Conservation (phyloP, 2,329 filamentous ascomycete species). For the Rhynchosporium agropyri region DNA sequence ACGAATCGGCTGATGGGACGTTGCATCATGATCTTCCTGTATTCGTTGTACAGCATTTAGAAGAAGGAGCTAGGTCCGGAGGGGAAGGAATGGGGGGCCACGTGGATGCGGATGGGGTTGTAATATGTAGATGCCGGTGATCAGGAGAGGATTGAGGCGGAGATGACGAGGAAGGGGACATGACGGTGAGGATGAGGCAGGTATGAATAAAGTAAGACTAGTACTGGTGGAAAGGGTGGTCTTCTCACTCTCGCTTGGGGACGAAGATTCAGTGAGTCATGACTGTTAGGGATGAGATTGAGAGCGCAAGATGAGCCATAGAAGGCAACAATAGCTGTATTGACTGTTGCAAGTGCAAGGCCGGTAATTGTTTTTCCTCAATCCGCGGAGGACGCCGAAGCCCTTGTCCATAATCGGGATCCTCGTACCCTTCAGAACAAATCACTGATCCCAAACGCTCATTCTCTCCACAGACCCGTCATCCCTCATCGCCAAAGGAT, state of each 20-base stretch:
- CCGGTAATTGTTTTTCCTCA: no score
- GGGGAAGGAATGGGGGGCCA: neutral
- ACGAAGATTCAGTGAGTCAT: no score
- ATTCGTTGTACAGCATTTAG: neutral
- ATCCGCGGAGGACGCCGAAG: no score
- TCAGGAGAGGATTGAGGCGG: neutral
- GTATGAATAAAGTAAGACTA: no score
- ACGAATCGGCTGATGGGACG: conserved; percentile 1
- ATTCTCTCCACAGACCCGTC: conserved; percentile 12
- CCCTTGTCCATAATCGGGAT: no score
- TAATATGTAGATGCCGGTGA: neutral
- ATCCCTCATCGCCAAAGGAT: neutral
- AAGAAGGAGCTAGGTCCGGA: neutral
- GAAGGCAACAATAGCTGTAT: no score
- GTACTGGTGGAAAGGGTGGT: no score
- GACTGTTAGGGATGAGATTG: no score
- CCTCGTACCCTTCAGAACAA: no score
- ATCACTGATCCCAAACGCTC: conserved; percentile 20
- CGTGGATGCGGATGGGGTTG: neutral
- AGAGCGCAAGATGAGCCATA: no score
- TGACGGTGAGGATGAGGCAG: neutral
- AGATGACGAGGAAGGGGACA: neutral
- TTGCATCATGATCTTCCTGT: neutral
- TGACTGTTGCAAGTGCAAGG: no score
- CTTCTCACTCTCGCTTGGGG: no score